A percentile compares a stretch with the other conserved stretches of the same genome.
Conservation (phyloP, 352 stramenopile genomes). For the Phytopythium cucurbitacearum region DNA sequence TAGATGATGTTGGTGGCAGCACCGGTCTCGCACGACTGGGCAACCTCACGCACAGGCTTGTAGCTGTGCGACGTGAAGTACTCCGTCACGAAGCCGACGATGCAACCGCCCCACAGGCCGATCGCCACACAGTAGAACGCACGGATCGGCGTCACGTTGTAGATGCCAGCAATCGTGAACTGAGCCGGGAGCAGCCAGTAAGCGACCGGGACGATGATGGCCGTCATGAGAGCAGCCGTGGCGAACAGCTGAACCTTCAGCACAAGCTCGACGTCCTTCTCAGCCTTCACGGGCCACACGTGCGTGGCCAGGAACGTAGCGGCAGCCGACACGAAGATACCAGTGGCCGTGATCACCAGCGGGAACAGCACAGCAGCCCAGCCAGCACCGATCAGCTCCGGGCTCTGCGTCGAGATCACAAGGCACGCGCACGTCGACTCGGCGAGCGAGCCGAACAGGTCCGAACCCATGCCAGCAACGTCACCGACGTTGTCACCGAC, state of each 20-base stretch:
- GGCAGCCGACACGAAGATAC: slow-evolving; percentile 96
- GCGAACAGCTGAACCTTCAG: slow-evolving; percentile 98
- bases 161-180: slow-evolving; percentile 85
- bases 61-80: slow-evolving; percentile 99
- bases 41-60: slow-evolving; percentile 94
- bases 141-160: slow-evolving; percentile 76
- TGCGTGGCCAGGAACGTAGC: slow-evolving; percentile 98
- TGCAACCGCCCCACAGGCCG: slow-evolving; percentile 95
- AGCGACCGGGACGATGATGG: slow-evolving; percentile 89
- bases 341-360: slow-evolving; percentile 94
- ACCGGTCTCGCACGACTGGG: slow-evolving; percentile 97
- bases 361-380: slow-evolving; percentile 97
- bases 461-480: slow-evolving; percentile 99
- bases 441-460: slow-evolving; percentile 99
- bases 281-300: slow-evolving; percentile 92
- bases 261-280: slow-evolving; percentile 95
- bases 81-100: slow-evolving; percentile 98
- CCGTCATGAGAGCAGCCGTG: slow-evolving; percentile 96
- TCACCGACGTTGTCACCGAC: slow-evolving; percentile 99
- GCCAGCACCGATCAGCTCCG: slow-evolving; percentile 86
- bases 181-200: slow-evolving; percentile 88
- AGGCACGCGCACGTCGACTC: slow-evolving; percentile 98
- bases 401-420: slow-evolving; percentile 93
- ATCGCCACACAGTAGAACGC: slow-evolving; percentile 93
- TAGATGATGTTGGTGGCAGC: slow-evolving; percentile 99